These are phyloP conservation scores for Lobosporangium transversale DNA, from an alignment of 192 early-diverging fungal genomes.

Conservation along the genomic window DNA sequence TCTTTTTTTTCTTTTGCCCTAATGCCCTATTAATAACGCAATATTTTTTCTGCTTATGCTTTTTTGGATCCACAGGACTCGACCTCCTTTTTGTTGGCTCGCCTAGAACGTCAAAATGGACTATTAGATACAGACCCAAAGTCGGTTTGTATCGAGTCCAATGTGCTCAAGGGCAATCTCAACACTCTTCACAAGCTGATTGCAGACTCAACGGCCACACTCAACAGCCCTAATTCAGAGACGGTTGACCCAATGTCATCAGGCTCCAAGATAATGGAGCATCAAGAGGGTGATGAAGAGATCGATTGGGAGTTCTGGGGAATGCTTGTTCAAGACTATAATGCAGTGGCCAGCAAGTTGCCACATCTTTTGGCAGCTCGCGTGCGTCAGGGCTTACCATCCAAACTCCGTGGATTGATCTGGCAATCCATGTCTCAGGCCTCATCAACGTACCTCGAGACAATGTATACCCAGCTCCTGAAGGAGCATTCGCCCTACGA, in stretches of 20 bases:
- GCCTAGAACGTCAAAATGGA: conserved; percentile 70
- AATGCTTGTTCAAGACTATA: conserved; percentile 81
- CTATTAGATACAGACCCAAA: conserved; percentile 69
- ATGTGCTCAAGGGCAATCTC: conserved; percentile 67
- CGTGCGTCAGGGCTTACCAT: conserved; percentile 84
- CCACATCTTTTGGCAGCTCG: conserved; percentile 74
- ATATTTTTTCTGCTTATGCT: too few relatives aligned
- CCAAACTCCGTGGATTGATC: conserved; percentile 83
- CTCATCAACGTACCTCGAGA: conserved; percentile 81
- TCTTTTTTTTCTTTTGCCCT: too few relatives aligned
- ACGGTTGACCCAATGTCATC: conserved; percentile 51
- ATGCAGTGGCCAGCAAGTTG: conserved; percentile 71
- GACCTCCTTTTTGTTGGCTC: conserved; percentile 65
- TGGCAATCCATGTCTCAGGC: conserved; percentile 94
- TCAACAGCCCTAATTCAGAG: conserved; percentile 51
- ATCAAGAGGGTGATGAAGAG: conserved; percentile 31
- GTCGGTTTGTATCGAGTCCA: conserved; percentile 68
- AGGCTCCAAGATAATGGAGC: conserved; percentile 20
- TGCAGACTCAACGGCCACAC: conserved; percentile 52
- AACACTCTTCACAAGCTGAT: conserved; percentile 61
- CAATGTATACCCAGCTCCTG: conserved; percentile 83
- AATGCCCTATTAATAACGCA: too few relatives aligned
- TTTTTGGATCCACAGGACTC: conserved; percentile 54
- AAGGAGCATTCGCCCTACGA: conserved; percentile 83
- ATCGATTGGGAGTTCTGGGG: conserved; percentile 89